Base-by-base conservation (phyloP, 2,329 filamentous ascomycete species). In the Chaetomiaceae sp. region DNA sequence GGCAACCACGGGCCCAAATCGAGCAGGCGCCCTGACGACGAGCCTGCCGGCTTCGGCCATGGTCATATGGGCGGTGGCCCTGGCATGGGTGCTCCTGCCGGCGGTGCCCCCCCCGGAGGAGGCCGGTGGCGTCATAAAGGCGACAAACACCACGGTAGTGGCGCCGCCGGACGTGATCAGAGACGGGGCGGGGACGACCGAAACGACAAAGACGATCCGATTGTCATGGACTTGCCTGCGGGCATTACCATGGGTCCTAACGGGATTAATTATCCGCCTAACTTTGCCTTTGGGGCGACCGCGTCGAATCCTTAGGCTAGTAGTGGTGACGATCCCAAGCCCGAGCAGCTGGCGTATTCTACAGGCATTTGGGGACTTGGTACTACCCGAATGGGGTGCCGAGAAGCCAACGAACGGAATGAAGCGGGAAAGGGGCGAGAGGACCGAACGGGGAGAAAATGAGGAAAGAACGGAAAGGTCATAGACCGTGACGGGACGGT, bases 1-100 rank as follows among this genome's bases (percentile, higher is more conserved):
- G 83, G 83, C 32, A 76, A 76, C 61, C 80, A 84, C 63, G 82
- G 83, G 3, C 82, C 82, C 47, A 84, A 84, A 63, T 85, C 81
- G 1, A 80, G 77, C n/a, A 72, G 76, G 16, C 71, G 66, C 21
- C 67, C 74, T 5, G 64, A 65, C 16, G 65, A 68, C 5, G 65
- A 65, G 8, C 60, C 56, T 8, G 55, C 58, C 32, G 25, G 25
- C 5, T 5, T 27, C 16, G 51, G 48, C 8, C 37, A 38, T 14
- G 53, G 59, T 10, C 38, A 40, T 18, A 23, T 23, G 14, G 58
- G 58, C 25, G 60, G 57, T 32, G 46, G 43, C n/a, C 7, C 16
- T 25, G 30, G 33, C 14, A n/a, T 14, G 4, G 53, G 57, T 29
- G 46, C 58, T 16, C 32, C 32, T 34, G 3, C 32, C 13, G 43